A percentile compares a stretch with the other conserved stretches of the same genome.
phyloP scores from a whole-genome alignment of 805 yeast species.

The Maudiozyma bulderi region DNA sequence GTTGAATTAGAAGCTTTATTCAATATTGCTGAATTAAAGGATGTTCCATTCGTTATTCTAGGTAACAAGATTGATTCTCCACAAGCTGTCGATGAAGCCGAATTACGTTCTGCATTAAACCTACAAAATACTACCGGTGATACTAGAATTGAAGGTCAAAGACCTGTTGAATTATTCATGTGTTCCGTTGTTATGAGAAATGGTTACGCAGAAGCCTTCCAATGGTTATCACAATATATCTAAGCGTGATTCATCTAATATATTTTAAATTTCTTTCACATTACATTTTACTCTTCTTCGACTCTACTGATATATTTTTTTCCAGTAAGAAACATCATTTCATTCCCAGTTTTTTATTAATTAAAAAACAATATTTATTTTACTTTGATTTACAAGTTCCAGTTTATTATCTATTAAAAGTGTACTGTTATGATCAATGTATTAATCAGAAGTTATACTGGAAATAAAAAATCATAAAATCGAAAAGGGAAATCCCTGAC shows the following conservation, averaged over 20 bases:
- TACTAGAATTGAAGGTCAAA: conserved; percentile 53
- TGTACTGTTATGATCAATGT: no score
- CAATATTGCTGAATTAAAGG: conserved; percentile 80
- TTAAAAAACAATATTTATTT: no score
- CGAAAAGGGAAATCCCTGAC: no score
- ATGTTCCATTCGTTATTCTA: conserved; percentile 85
- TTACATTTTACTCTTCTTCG: no score
- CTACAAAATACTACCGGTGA: conserved; percentile 86
- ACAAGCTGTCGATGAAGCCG: conserved; percentile 89
- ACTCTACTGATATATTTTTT: no score
- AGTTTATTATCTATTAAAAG: no score
- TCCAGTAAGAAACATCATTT: no score
- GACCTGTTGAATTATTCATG: conserved; percentile 96
- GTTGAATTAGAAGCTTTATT: conserved; percentile 90
- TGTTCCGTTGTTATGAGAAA: conserved; percentile 97
- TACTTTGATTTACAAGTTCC: no score
- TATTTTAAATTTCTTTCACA: neutral
- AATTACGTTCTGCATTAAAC: conserved; percentile 82
- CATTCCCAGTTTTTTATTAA: no score
- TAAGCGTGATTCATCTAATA: conserved; percentile 26
- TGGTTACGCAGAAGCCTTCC: conserved; percentile 97
- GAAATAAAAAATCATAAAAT: no score
- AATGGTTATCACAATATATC: conserved; percentile 95
- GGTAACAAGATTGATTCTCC: conserved; percentile 97
- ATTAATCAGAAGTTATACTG: no score